Evolutionary conservation across 2,329 filamentous ascomycete genomes (phyloP).

Genomic region (Pezicula carpinea): DNA sequence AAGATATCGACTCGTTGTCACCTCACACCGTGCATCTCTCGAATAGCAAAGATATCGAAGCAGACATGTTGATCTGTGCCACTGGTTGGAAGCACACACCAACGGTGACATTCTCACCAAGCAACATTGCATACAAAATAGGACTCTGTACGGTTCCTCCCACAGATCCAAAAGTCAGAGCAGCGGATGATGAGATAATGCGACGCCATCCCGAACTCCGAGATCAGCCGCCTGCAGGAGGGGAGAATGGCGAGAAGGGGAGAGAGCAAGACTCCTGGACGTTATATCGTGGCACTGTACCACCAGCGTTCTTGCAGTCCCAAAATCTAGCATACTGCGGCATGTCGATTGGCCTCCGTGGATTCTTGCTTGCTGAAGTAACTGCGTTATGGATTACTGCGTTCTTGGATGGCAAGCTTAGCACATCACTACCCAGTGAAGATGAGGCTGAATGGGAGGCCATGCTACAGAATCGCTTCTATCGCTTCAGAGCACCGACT

Average conservation of each 20-base stretch:
- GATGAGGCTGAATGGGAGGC: conserved; percentile 45
- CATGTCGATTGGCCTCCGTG: conserved; percentile 37
- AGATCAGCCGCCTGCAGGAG: conserved; percentile 42
- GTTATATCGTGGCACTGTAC: conserved; percentile 41
- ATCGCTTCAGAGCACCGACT: conserved; percentile 60
- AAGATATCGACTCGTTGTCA: conserved; percentile 43
- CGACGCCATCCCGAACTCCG: conserved; percentile 46
- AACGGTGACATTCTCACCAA: conserved; percentile 40
- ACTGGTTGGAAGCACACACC: conserved; percentile 54
- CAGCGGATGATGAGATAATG: conserved; percentile 50
- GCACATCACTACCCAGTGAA: conserved; percentile 12
- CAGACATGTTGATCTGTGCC: conserved; percentile 48
- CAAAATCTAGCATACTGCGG: conserved; percentile 42
- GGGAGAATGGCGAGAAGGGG: conserved; percentile 22
- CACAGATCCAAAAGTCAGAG: conserved; percentile 35
- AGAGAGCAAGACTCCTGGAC: conserved; percentile 27
- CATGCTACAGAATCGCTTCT: conserved; percentile 61
- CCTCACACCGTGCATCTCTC: conserved; percentile 44
- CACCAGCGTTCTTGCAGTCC: conserved; percentile 33
- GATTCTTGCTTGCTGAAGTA: conserved; percentile 34
- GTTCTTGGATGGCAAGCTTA: conserved; percentile 51
- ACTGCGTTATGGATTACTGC: conserved; percentile 59
- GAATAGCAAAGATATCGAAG: conserved; percentile 39
- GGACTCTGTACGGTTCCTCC: background rate
- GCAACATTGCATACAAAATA: background rate